Base-by-base conservation (phyloP, 1,284 basidiomycete species). In the Ganoderma meredithae region DNA sequence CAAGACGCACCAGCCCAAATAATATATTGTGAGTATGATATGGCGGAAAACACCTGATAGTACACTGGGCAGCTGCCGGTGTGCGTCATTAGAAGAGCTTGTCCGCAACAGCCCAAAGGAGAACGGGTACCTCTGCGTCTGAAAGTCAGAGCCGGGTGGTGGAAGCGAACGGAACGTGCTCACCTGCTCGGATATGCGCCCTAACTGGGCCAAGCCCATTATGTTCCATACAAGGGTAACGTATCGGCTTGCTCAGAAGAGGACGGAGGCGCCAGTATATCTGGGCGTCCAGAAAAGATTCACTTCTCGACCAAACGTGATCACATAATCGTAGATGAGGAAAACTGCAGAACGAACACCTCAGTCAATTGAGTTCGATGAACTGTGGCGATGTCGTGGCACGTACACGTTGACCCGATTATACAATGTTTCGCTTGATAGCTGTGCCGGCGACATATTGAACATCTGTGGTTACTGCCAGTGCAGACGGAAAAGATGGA, bases 251-350 rank as follows among this genome's bases (percentile, higher is more conserved):
- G 65, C 22, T 36, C 68, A 47, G 58, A 67, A 72, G 27, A 72
- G 49, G 22, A 58, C 8, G 19, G 68, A 70, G 41, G 58, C 58
- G 27, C 40, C 55, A 8, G 41, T 58, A 12, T 39, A 55, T 41
- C 17, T 36, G 22, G 3, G 17, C 17, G 12, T 31, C 71, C 71
- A 72, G 41, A 72, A 68, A 4, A 64, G 41, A 47, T 65, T 49
- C 19, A 72, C 68, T 52, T 72, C 71, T 5, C 36, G 19, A 13
- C 64, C n/a, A 44, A 72, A 60, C 6, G 71, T 72, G 36, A 69
- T 62, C n/a, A 55, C 7, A 41, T 27, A 62, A 53, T 72, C 71
- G 52, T 47, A 69, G 41, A 68, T 65, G 22, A 70, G 52, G 40
- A 69, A 63, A 1, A 39, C 71, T 72, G 62, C 2, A 25, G 41